Base-by-base conservation (phyloP, 495 filamentous ascomycete species). In the Tuber magnatum region DNA sequence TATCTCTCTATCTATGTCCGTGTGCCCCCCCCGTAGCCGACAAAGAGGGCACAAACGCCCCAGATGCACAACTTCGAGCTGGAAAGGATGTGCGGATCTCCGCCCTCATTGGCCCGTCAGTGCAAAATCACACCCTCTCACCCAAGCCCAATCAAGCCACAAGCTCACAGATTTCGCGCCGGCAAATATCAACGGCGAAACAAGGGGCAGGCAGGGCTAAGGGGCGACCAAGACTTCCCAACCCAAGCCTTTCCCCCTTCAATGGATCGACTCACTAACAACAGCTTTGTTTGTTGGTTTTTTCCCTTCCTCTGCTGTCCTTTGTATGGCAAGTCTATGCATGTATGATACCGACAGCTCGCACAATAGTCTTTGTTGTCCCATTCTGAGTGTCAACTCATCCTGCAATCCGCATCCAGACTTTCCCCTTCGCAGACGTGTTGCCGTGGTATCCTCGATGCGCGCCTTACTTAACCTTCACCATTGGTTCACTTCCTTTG, bases 211-310 rank as follows among this genome's bases (percentile, higher is more conserved):
- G 18, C 56, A 18, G 28, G 56, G 28, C 56, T 28, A 65, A 65
- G 56, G 56, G 56, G 56, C 1, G 56, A 65, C 28, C 28, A 35
- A 35, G 28, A 35, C 56, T 65, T 35, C 1, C 14, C 56, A 18
- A 65, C 12, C 28, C 16, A 4, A 65, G 56, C 28, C 14, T 5
- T 35, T 35, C 12, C 28, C 56, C 56, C 20, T 1, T 16, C 56
- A 32, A 65, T 65, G 7, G 28, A 65, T 65, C 32, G 7, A 65
- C 28, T 32, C 28, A 32, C 28, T 6, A 16, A 65, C 56, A 65
- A 65, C 56, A 65, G 28, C 56, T 65, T 65, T 65, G 56, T 65
- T 65, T 35, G 56, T 65, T 65, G 56, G 56, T 35, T 51, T 65
- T 61, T 8, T 28, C 12, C 28, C 28, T 32, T 56, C 16, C 8